These are phyloP conservation scores for Trypanosoma brucei DNA, from an alignment of 208 protist genomes.

Conservation along the genomic window DNA sequence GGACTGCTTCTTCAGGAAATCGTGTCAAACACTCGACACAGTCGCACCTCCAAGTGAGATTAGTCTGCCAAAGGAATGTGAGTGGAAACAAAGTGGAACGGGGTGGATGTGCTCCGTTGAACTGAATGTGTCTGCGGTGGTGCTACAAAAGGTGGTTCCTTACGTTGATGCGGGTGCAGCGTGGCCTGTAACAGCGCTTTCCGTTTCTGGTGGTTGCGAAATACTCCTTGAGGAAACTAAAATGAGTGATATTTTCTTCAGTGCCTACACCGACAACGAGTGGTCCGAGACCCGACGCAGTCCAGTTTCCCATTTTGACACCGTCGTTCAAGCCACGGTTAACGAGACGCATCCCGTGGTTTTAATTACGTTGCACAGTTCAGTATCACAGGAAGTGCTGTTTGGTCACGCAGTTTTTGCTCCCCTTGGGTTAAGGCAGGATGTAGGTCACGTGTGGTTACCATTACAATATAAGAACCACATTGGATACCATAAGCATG, in stretches of 20 bases:
- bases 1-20: not conserved
- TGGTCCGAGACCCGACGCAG: conserved; percentile 17
- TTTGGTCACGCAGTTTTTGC: conserved; percentile 40
- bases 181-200: conserved; percentile 9
- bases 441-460: conserved; percentile 28
- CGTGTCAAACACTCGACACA: not conserved
- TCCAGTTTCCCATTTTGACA: conserved; percentile 36
- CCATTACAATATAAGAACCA: conserved; percentile 26
- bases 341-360: conserved; percentile 26
- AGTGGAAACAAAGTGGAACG: not conserved
- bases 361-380: conserved; percentile 42
- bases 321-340: conserved; percentile 30
- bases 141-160: conserved; percentile 17
- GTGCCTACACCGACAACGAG: not conserved
- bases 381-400: conserved; percentile 22
- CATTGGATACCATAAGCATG: not conserved
- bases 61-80: not conserved
- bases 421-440: conserved; percentile 14
- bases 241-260: not conserved
- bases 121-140: conserved; percentile 32
- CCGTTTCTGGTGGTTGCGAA: conserved; percentile 20
- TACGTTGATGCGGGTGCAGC: conserved; percentile 8
- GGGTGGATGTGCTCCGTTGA: conserved; percentile 30
- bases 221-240: conserved; percentile 3
- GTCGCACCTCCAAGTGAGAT: not conserved